phyloP scores from a whole-genome alignment of 345 rosid genomes.

The Pelargonium nanum region DNA sequence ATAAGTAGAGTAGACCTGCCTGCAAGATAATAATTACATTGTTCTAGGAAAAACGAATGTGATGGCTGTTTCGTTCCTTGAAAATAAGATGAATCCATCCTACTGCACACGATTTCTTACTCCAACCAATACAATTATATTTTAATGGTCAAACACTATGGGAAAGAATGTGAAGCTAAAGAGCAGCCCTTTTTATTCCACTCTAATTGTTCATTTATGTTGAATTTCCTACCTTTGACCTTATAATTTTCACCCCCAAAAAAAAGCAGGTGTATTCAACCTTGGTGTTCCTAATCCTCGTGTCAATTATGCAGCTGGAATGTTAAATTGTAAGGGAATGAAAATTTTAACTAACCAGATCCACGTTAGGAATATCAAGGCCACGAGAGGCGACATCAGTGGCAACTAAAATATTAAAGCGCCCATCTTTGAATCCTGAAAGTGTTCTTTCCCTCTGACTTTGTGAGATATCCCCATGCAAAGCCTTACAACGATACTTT shows the following conservation, averaged over 20 bases:
- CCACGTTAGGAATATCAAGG: conserved; percentile 95
- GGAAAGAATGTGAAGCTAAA: background rate
- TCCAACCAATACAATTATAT: no score
- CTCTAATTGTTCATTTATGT: background rate
- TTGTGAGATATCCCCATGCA: conserved; percentile 96
- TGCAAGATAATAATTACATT: no score
- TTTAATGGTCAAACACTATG: no score
- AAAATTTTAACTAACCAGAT: conserved; percentile 53
- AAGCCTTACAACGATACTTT: conserved; percentile 65
- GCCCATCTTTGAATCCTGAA: conserved; percentile 72
- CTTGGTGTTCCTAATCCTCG: background rate
- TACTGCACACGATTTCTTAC: no score
- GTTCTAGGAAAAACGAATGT: no score
- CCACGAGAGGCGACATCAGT: conserved; percentile 99
- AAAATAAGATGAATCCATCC: no score
- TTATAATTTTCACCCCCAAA: background rate
- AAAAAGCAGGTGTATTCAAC: background rate
- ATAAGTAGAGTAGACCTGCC: no score
- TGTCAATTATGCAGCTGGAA: background rate
- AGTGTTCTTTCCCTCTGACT: conserved; percentile 83
- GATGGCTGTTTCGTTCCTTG: no score
- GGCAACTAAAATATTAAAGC: conserved; percentile 75
- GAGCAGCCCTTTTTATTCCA: no score
- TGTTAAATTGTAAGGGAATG: background rate
- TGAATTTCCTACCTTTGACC: background rate